phyloP scores from a whole-genome alignment of 2,329 filamentous ascomycete species.

The Ascochyta viciae-villosae region DNA sequence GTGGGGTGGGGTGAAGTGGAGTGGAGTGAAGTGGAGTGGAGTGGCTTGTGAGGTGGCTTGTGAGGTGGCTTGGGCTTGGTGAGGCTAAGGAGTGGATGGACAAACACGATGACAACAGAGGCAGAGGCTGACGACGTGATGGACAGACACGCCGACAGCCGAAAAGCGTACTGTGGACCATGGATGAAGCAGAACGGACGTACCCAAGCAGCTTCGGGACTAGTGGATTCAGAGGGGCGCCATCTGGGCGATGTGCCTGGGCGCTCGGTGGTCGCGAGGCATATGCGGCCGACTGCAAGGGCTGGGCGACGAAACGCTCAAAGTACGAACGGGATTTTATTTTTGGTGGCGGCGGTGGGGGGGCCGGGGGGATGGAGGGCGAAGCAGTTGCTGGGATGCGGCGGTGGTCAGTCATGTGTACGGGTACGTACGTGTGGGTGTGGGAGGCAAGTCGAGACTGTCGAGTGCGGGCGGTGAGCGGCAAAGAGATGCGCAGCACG shows the following conservation, averaged over 20 bases:
- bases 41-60: neutral
- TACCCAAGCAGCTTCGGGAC: constrained; percentile 48
- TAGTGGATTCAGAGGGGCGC: constrained; percentile 45
- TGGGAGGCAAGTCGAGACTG: constrained; percentile 8
- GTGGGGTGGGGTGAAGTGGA: neutral
- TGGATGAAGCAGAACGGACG: constrained; percentile 19
- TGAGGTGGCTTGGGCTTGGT: neutral
- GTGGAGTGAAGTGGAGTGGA: neutral
- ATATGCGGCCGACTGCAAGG: constrained; percentile 56
- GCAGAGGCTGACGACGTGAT: neutral
- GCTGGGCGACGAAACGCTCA: constrained; percentile 63
- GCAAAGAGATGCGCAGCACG: neutral
- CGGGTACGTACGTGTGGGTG: constrained; percentile 6
- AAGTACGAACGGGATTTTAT: constrained; percentile 46
- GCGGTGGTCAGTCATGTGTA: constrained; percentile 31
- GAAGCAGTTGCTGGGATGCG: constrained; percentile 22
- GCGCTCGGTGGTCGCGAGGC: constrained; percentile 62
- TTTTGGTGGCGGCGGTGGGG: constrained; percentile 47
- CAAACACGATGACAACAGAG: neutral
- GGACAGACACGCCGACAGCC: constrained; percentile 1
- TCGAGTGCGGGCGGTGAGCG: constrained; percentile 9
- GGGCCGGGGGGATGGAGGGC: constrained; percentile 40
- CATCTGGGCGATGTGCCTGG: constrained; percentile 52
- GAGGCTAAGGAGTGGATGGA: neutral
- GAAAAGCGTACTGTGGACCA: neutral